A percentile compares a stretch with the other conserved stretches of the same genome.
Conservation (phyloP, 768 basidiomycete species). For the Kwoniella botswanensis region DNA sequence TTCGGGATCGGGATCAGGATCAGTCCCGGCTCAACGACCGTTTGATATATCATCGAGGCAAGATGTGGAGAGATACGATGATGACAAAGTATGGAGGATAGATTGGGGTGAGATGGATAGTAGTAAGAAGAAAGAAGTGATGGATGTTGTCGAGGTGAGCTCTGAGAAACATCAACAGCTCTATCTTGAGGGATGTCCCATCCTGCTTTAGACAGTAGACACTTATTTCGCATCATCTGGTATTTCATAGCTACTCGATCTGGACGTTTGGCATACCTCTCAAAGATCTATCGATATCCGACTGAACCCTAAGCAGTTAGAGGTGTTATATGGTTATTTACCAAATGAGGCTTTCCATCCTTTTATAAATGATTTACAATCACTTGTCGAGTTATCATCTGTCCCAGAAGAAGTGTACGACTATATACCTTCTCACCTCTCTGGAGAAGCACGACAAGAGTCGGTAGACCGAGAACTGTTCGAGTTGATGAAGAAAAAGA, state of each 20-base stretch:
- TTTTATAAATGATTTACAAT: conserved; percentile 40
- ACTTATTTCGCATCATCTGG: no score
- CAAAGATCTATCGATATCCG: conserved; percentile 44
- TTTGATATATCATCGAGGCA: background rate
- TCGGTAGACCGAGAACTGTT: background rate
- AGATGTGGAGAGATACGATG: conserved; percentile 28
- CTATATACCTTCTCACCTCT: background rate
- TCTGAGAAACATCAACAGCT: no score
- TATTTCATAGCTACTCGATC: conserved; percentile 35
- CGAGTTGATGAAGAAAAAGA: conserved; percentile 7
- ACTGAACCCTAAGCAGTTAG: conserved; percentile 16
- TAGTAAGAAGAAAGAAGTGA: conserved; percentile 11
- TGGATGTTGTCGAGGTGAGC: conserved; percentile 39
- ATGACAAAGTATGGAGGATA: conserved; percentile 46
- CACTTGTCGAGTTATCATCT: conserved; percentile 32
- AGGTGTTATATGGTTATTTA: conserved; percentile 15
- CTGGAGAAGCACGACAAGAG: background rate
- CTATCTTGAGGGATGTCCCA: no score
- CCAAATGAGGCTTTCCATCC: conserved; percentile 15
- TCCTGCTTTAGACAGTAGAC: no score
- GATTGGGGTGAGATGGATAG: conserved; percentile 23
- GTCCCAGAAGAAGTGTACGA: background rate
- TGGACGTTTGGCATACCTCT: conserved; percentile 55
- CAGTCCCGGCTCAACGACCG: background rate
- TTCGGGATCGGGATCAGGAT: no score